These are phyloP conservation scores for Syzygium oleosum DNA, from an alignment of 345 rosid species.

Conservation along the genomic window DNA sequence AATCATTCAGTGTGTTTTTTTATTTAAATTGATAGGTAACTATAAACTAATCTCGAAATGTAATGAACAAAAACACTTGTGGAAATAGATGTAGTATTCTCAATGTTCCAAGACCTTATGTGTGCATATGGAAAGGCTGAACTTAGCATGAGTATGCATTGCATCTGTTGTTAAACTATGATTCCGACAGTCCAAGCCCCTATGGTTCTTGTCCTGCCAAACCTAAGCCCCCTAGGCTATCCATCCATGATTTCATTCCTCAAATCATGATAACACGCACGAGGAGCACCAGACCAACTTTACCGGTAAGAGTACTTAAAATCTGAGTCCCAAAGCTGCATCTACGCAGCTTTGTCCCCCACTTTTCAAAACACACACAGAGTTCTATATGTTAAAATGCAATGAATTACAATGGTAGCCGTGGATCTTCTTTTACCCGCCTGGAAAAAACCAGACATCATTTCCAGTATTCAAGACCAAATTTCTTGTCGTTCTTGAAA, in stretches of 20 bases:
- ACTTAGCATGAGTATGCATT: background rate
- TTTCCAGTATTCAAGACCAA: background rate
- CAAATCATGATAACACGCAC: background rate
- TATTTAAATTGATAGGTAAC: background rate
- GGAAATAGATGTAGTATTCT: background rate
- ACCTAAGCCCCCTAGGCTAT: background rate
- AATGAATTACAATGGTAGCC: background rate
- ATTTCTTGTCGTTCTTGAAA: background rate
- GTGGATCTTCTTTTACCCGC: background rate
- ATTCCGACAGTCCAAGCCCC: background rate
- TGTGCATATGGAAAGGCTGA: background rate
- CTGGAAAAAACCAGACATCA: background rate
- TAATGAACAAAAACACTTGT: background rate
- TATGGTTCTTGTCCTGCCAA: background rate
- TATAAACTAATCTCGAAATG: background rate
- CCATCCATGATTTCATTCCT: background rate
- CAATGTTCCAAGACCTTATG: background rate
- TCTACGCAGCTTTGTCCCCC: background rate
- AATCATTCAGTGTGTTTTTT: background rate
- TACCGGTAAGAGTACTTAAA: background rate
- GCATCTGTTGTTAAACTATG: background rate
- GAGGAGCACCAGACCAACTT: background rate
- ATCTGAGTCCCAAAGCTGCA: background rate
- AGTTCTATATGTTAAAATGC: background rate
- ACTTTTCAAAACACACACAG: background rate